A percentile compares a stretch with the other conserved stretches of the same genome.
These are phyloP conservation scores for Acer negundo DNA, from an alignment of 345 rosid species.

Conservation along the genomic window DNA sequence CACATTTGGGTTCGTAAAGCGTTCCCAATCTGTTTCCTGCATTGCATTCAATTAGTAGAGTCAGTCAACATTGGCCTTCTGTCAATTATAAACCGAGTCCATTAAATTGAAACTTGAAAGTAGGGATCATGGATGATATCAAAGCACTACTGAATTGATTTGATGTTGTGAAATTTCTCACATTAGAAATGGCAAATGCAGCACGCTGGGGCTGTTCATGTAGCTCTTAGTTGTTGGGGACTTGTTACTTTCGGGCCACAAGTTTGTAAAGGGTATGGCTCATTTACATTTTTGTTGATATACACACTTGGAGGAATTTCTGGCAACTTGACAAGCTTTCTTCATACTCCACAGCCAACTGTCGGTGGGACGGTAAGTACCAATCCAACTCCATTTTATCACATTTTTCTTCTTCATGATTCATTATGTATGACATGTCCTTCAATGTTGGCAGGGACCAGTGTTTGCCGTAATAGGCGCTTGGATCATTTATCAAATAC, in stretches of 20 bases:
- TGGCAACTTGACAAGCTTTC: conserved; percentile 86
- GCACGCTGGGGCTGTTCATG: conserved; percentile 80
- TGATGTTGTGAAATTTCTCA: background rate
- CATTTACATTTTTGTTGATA: conserved; percentile 70
- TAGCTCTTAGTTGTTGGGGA: conserved; percentile 82
- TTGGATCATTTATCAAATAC: conserved; percentile 74
- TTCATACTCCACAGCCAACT: conserved; percentile 75
- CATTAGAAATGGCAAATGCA: conserved; percentile 28
- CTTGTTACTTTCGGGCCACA: conserved; percentile 77
- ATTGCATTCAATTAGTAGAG: too few relatives aligned
- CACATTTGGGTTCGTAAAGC: conserved; percentile 69
- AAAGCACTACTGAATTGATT: background rate
- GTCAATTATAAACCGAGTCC: too few relatives aligned
- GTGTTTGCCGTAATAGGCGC: conserved; percentile 85
- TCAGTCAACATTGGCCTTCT: too few relatives aligned
- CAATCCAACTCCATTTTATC: conserved; percentile 11
- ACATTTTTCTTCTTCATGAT: background rate
- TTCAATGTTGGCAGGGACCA: conserved; percentile 59
- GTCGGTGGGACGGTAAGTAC: conserved; percentile 88
- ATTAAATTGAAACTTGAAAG: too few relatives aligned
- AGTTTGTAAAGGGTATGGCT: conserved; percentile 74
- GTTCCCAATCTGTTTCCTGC: conserved; percentile 45
- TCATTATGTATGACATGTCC: background rate
- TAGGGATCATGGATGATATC: too few relatives aligned
- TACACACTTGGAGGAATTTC: conserved; percentile 87